A percentile compares a stretch with the other conserved stretches of the same genome.
phyloP scores from a whole-genome alignment of 306 rosid species.

The Rubus parviflorus region DNA sequence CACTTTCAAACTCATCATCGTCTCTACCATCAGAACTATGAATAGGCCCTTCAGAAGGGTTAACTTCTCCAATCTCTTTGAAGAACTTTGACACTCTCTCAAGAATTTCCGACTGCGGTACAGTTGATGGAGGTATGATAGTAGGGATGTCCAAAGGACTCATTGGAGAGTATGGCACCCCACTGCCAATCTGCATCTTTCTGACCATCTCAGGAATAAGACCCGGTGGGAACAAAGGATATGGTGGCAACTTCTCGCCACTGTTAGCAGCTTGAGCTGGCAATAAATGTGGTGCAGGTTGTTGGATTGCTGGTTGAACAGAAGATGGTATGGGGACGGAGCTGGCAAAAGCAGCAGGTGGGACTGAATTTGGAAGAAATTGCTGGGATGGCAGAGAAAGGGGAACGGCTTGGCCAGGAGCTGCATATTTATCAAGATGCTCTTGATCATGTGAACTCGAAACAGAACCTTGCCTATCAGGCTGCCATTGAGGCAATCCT shows the following conservation, averaged over 20 bases:
- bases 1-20: constrained; percentile 72
- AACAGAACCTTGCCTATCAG: constrained; percentile 59
- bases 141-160: constrained; percentile 84
- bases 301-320: constrained; percentile 65
- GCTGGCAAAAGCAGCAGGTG: constrained; percentile 57
- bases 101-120: constrained; percentile 66
- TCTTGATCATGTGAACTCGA: constrained; percentile 60
- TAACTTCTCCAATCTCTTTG: constrained; percentile 93
- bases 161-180: constrained; percentile 91
- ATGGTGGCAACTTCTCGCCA: constrained; percentile 77
- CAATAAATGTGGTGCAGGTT: constrained; percentile 50
- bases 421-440: constrained; percentile 58
- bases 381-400: constrained; percentile 53
- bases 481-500: constrained; percentile 80
- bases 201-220: constrained; percentile 98
- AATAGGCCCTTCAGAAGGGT: constrained; percentile 92
- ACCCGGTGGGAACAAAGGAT: constrained; percentile 96
- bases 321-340: constrained; percentile 65
- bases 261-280: constrained; percentile 50
- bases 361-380: constrained; percentile 64
- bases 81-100: constrained; percentile 84
- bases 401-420: constrained; percentile 56
- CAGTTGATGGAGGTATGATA: constrained; percentile 61
- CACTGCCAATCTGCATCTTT: constrained; percentile 98
- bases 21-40: constrained; percentile 62